Conservation (phyloP, 1,284 basidiomycete species). For the Cutaneotrichosporon dermatis region DNA sequence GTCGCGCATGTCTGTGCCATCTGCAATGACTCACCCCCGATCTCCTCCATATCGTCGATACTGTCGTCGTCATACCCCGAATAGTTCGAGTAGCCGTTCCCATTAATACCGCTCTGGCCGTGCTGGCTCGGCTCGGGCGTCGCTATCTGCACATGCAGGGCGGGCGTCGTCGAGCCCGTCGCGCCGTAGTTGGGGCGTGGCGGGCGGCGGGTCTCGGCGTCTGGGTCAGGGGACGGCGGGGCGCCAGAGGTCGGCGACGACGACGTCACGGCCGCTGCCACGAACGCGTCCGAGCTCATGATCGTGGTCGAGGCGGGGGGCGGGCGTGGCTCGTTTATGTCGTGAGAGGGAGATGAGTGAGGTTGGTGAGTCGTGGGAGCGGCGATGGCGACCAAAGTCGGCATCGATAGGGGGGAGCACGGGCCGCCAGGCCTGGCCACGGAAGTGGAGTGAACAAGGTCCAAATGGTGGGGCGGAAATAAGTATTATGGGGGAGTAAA, state of each 20-base stretch:
- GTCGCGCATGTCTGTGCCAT: background rate
- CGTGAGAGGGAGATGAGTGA: no score
- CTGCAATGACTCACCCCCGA: background rate
- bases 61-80: constrained; percentile 1
- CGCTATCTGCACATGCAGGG: constrained; percentile 8
- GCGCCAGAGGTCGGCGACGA: background rate
- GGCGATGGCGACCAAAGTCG: no score
- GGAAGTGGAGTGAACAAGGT: no score
- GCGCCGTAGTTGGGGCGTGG: constrained; percentile 11
- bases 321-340: background rate
- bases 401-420: no score
- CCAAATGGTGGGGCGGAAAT: no score
- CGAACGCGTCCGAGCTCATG: background rate
- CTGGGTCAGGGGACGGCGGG: background rate
- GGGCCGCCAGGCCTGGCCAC: no score
- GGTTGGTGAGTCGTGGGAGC: no score
- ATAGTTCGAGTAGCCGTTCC: background rate
- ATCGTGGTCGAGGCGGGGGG: background rate
- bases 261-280: background rate
- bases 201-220: background rate
- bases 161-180: background rate
- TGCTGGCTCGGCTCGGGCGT: constrained; percentile 2
- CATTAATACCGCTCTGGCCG: background rate
- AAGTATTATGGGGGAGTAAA: no score
- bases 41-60: constrained; percentile 1